Evolutionary conservation across 2,329 filamentous ascomycete species (phyloP).

Genomic region (Dryadomyces quercivorus): DNA sequence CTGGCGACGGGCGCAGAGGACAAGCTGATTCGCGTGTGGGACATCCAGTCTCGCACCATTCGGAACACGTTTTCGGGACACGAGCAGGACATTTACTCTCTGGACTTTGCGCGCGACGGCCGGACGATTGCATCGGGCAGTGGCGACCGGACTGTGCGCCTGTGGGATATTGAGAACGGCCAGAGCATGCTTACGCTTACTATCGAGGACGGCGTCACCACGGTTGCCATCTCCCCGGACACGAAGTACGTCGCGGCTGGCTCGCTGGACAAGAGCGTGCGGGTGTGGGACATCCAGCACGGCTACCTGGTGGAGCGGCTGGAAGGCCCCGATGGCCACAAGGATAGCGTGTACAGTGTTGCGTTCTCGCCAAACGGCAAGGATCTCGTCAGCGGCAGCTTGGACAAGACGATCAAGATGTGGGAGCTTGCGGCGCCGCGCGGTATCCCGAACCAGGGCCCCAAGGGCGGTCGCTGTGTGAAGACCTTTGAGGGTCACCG

Average conservation of each 20-base stretch:
- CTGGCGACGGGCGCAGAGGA: slow-evolving; percentile 95
- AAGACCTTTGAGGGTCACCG: slow-evolving; percentile 97
- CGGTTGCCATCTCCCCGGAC: slow-evolving; percentile 92
- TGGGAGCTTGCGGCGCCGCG: slow-evolving; percentile 79
- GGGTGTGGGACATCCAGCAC: slow-evolving; percentile 85
- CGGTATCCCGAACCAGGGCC: slow-evolving; percentile 50
- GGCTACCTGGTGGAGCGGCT: slow-evolving; percentile 83
- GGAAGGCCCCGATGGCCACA: slow-evolving; percentile 87
- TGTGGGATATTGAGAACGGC: slow-evolving; percentile 89
- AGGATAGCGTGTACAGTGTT: slow-evolving; percentile 93
- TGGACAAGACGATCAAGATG: slow-evolving; percentile 99
- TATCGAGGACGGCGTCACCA: slow-evolving; percentile 95
- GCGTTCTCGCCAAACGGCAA: slow-evolving; percentile 91
- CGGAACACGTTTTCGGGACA: slow-evolving; percentile 92
- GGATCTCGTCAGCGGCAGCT: slow-evolving; percentile 83
- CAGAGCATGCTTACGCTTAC: slow-evolving; percentile 72
- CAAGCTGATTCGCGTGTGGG: slow-evolving; percentile 95
- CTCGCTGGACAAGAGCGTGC: slow-evolving; percentile 92
- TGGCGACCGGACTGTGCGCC: slow-evolving; percentile 83
- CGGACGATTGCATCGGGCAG: slow-evolving; percentile 91
- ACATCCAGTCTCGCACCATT: slow-evolving; percentile 72
- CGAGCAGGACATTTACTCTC: slow-evolving; percentile 95
- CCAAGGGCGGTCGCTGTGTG: slow-evolving; percentile 84
- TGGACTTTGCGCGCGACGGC: slow-evolving; percentile 90
- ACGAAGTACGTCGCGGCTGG: slow-evolving; percentile 90